phyloP scores from a whole-genome alignment of 2,329 filamentous ascomycete species.

The Epichloe brachyelytri region DNA sequence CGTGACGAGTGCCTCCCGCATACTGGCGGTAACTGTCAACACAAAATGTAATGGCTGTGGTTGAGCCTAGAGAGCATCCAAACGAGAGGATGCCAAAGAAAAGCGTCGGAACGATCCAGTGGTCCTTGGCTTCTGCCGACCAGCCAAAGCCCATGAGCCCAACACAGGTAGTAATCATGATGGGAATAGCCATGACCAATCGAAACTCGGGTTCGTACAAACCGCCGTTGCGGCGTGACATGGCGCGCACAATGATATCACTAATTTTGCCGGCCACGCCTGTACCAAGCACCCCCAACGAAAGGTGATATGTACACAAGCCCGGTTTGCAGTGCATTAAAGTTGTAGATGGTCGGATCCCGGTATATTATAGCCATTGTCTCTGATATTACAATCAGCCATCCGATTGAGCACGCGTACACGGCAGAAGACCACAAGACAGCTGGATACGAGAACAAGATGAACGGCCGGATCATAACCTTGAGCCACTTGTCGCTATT shows the following conservation, averaged over 20 bases:
- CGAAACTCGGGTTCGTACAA: conserved; percentile 92
- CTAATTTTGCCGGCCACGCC: conserved; percentile 81
- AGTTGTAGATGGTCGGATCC: conserved; percentile 57
- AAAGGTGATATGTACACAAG: conserved; percentile 87
- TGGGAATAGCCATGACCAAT: conserved; percentile 73
- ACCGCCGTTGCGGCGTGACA: conserved; percentile 79
- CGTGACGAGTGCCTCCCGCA: conserved; percentile 86
- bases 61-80: conserved; percentile 79
- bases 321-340: conserved; percentile 67
- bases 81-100: conserved; percentile 92
- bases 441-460: conserved; percentile 76
- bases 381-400: conserved; percentile 91
- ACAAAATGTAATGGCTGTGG: conserved; percentile 85
- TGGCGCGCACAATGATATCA: conserved; percentile 68
- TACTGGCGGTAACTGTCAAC: conserved; percentile 91
- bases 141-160: conserved; percentile 96
- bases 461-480: conserved; percentile 66
- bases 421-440: conserved; percentile 80
- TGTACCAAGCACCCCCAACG: conserved; percentile 78
- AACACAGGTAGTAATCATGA: conserved; percentile 63
- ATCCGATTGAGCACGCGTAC: conserved; percentile 81
- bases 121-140: conserved; percentile 61
- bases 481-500: conserved; percentile 67
- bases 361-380: conserved; percentile 72
- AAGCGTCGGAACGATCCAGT: conserved; percentile 83